These are phyloP conservation scores for Plectosphaerella cucumerina DNA, from an alignment of 2,329 filamentous ascomycete genomes.

Conservation along the genomic window DNA sequence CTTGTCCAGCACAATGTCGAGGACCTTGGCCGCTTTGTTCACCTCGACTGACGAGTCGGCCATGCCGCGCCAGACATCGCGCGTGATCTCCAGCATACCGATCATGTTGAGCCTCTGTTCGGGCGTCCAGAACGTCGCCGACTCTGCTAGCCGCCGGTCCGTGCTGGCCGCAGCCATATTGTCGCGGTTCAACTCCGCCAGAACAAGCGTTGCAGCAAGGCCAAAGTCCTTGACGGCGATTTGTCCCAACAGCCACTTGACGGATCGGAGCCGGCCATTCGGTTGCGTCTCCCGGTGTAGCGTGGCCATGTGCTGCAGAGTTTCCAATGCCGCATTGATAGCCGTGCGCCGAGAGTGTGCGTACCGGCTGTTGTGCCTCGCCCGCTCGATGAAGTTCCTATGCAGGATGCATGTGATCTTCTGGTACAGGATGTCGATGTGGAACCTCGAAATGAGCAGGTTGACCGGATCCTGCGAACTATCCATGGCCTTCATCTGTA, in stretches of 20 bases:
- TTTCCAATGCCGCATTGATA: conserved; percentile 80
- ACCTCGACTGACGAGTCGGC: conserved; percentile 81
- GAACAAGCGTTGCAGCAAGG: conserved; percentile 78
- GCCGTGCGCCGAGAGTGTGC: conserved; percentile 78
- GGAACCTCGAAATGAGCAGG: conserved; percentile 80
- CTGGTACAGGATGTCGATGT: conserved; percentile 79
- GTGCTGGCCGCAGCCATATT: conserved; percentile 41
- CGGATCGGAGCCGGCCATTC: conserved; percentile 65
- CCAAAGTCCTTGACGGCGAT: conserved; percentile 82
- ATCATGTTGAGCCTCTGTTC: conserved; percentile 72
- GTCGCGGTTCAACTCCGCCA: conserved; percentile 75
- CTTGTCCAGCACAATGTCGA: conserved; percentile 83
- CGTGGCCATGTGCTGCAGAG: conserved; percentile 72
- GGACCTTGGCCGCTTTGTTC: conserved; percentile 75
- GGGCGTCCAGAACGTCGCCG: conserved; percentile 51
- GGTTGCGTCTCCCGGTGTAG: conserved; percentile 71
- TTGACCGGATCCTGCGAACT: conserved; percentile 77
- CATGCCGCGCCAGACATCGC: conserved; percentile 75
- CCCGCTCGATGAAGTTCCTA: conserved; percentile 76
- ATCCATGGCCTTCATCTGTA: conserved; percentile 71
- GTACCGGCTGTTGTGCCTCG: conserved; percentile 75
- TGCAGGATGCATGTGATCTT: conserved; percentile 89
- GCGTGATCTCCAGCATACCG: conserved; percentile 64
- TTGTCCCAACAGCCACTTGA: conserved; percentile 75
- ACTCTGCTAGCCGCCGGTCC: conserved; percentile 34